Conservation (phyloP, 2,329 filamentous ascomycete genomes). For the Aspergillus glaucus region DNA sequence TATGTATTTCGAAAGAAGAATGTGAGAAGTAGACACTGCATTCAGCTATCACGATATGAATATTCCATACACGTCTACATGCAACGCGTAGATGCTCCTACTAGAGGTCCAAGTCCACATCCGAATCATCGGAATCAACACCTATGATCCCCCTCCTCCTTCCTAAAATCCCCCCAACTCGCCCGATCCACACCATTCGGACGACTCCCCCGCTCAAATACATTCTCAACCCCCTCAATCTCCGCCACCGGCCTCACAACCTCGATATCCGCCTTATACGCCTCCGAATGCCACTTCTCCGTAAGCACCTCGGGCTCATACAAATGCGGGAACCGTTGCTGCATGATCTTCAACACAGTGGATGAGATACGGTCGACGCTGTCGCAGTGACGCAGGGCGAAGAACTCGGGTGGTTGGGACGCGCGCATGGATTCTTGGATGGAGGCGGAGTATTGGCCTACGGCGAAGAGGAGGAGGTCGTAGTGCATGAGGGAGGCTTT, state of each 20-base stretch:
- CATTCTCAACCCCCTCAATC: constrained; percentile 45
- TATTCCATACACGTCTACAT: too few relatives aligned
- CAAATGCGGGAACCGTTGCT: constrained; percentile 48
- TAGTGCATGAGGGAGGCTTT: constrained; percentile 62
- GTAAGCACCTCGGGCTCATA: constrained; percentile 45
- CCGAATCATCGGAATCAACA: constrained; percentile 5
- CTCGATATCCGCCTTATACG: constrained; percentile 42
- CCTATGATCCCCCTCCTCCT: constrained; percentile 21
- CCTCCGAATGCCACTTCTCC: constrained; percentile 45
- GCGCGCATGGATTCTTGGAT: constrained; percentile 49
- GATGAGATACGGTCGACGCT: constrained; percentile 61
- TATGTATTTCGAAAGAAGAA: too few relatives aligned
- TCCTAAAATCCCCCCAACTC: constrained; percentile 38
- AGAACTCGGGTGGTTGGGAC: constrained; percentile 48
- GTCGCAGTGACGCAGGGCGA: constrained; percentile 53
- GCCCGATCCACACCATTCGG: constrained; percentile 49
- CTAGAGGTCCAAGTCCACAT: not conserved
- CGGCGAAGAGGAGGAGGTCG: constrained; percentile 58
- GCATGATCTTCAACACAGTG: constrained; percentile 52
- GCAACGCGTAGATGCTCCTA: too few relatives aligned
- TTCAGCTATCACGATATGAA: not conserved
- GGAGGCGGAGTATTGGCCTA: constrained; percentile 50
- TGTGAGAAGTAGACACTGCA: not conserved
- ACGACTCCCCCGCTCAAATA: constrained; percentile 42
- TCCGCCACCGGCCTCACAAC: constrained; percentile 42